Conservation (phyloP, 2,329 filamentous ascomycete genomes). For the Pestalotiopsis fici region DNA sequence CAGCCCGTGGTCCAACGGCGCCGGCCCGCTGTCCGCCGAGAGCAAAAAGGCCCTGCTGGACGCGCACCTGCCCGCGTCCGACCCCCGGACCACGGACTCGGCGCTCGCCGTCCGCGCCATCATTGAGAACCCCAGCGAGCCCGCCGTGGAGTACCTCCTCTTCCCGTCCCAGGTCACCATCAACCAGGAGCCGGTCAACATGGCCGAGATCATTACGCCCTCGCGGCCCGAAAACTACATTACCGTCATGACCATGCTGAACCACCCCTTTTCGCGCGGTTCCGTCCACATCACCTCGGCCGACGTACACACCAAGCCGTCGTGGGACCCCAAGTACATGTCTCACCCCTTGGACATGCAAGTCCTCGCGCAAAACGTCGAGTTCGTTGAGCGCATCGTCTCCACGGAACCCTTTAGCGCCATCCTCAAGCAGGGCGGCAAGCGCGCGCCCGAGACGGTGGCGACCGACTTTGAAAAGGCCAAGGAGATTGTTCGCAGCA, state of each 20-base stretch:
- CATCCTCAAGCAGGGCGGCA: conserved; percentile 38
- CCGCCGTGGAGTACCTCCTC: conserved; percentile 10
- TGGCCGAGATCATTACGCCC: not conserved
- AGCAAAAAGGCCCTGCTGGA: conserved; percentile 28
- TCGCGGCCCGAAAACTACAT: conserved; percentile 19
- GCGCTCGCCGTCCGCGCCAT: conserved; percentile 27
- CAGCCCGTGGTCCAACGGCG: conserved; percentile 30
- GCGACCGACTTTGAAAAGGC: conserved; percentile 33
- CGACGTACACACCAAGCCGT: conserved; percentile 40
- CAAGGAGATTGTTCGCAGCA: conserved; percentile 34
- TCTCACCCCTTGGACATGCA: conserved; percentile 58
- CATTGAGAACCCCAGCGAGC: conserved; percentile 19
- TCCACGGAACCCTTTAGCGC: conserved; percentile 40
- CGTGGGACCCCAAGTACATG: conserved; percentile 60
- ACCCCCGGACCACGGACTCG: not conserved
- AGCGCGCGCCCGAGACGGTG: conserved; percentile 33
- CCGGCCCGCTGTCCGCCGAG: conserved; percentile 23
- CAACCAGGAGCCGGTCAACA: conserved; percentile 17
- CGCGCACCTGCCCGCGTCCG: conserved; percentile 17
- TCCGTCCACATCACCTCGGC: not conserved
- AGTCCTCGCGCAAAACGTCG: conserved; percentile 43
- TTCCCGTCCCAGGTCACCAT: conserved; percentile 30
- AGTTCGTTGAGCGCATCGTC: conserved; percentile 37
- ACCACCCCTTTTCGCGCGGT: not conserved
- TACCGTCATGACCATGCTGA: conserved; percentile 11